Conservation (phyloP, 176 grass and related monocot genomes). For the Saccharum officinarum region DNA sequence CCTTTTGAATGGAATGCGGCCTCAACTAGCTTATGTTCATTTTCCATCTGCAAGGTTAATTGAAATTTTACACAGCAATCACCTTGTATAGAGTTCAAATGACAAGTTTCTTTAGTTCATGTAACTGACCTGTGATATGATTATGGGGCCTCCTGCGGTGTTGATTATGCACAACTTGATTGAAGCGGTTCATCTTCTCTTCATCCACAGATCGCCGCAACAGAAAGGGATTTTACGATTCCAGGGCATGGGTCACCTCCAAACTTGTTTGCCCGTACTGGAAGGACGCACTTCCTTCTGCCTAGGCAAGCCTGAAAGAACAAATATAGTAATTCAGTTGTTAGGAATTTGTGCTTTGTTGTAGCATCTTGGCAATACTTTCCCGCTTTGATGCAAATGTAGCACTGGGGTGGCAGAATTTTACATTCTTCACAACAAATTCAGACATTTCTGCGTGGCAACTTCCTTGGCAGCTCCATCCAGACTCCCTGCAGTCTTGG, state of each 20-base stretch:
- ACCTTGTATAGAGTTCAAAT: slow-evolving; percentile 1
- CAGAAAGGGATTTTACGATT: slow-evolving; percentile 47
- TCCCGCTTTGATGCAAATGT: slow-evolving; percentile 29
- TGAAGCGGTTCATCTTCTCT: background rate
- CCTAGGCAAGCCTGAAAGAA: slow-evolving; percentile 53
- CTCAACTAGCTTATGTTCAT: slow-evolving; percentile 79
- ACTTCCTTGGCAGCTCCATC: slow-evolving; percentile 39
- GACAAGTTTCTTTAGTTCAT: background rate
- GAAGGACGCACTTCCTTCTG: slow-evolving; percentile 45
- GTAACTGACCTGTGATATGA: slow-evolving; percentile 42
- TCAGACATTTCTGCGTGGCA: slow-evolving; percentile 49
- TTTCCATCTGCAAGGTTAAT: slow-evolving; percentile 63
- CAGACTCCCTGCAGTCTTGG: slow-evolving; percentile 32
- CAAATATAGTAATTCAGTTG: background rate
- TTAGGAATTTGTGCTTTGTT: background rate
- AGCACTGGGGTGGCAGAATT: background rate
- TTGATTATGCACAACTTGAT: background rate
- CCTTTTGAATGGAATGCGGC: slow-evolving; percentile 60
- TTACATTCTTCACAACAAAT: slow-evolving; percentile 44
- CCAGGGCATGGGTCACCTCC: slow-evolving; percentile 49
- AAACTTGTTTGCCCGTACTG: slow-evolving; percentile 28
- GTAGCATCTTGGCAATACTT: background rate
- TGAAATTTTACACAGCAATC: background rate
- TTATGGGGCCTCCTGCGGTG: slow-evolving; percentile 37
- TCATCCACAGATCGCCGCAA: slow-evolving; percentile 63